Conservation (phyloP, 2,329 filamentous ascomycete genomes). For the Xylariomycetidae sp. region DNA sequence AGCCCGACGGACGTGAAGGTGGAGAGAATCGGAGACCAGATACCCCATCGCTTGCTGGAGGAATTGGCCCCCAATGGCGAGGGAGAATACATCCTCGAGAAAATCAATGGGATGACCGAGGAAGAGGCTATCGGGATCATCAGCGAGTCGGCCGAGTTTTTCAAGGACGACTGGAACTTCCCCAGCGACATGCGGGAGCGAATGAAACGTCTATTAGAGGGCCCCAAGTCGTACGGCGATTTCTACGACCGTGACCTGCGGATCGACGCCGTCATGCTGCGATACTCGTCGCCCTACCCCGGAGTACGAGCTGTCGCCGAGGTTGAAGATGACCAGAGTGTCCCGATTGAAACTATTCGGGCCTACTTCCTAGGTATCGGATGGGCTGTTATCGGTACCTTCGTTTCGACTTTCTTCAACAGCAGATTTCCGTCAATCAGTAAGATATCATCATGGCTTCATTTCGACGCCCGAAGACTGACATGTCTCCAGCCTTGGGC, state of each 20-base stretch:
- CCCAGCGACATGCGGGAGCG: conserved; percentile 35
- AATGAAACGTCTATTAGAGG: conserved; percentile 32
- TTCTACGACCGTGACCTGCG: conserved; percentile 35
- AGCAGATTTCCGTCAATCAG: not conserved
- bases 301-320: conserved; percentile 36
- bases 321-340: conserved; percentile 27
- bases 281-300: conserved; percentile 32
- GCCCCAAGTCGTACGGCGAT: conserved; percentile 33
- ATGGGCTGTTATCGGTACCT: conserved; percentile 33
- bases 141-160: conserved; percentile 31
- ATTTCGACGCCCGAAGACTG: not conserved
- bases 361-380: conserved; percentile 36
- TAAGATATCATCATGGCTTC: not conserved
- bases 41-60: conserved; percentile 27
- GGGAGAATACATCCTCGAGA: conserved; percentile 34
- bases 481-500: not conserved
- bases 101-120: conserved; percentile 36
- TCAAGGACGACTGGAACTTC: conserved; percentile 39
- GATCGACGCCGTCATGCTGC: conserved; percentile 34
- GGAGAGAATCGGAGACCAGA: conserved; percentile 28
- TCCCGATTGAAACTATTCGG: conserved; percentile 35
- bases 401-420: conserved; percentile 16
- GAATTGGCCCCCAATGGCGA: conserved; percentile 36
- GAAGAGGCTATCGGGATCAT: conserved; percentile 36
- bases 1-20: not conserved